Conservation (phyloP, 2,329 filamentous ascomycete genomes). For the Trichothecium sympodiale region DNA sequence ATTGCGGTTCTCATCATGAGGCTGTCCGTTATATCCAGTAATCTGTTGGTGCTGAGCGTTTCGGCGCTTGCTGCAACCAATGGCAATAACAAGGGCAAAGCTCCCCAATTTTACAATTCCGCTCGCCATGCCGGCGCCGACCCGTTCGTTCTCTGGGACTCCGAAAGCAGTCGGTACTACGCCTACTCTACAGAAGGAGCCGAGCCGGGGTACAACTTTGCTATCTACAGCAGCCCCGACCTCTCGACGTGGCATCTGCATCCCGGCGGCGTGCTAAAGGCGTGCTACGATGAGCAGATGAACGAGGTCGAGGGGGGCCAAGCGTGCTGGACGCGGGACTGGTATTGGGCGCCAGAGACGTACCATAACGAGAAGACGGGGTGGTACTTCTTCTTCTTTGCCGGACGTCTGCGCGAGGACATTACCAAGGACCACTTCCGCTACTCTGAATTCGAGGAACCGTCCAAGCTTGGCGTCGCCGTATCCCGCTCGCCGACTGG, state of each 20-base stretch:
- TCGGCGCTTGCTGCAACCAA: no score
- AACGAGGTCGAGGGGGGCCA: slow-evolving; percentile 18
- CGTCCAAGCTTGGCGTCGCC: slow-evolving; percentile 22
- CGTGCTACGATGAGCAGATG: slow-evolving; percentile 18
- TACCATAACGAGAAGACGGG: slow-evolving; percentile 23
- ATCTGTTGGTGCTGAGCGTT: no score
- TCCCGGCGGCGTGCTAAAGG: slow-evolving; percentile 19
- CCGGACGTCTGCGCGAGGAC: slow-evolving; percentile 20
- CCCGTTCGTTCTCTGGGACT: slow-evolving; percentile 20
- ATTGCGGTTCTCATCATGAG: no score
- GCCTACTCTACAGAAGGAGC: slow-evolving; percentile 24
- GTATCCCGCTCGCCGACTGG: slow-evolving; percentile 22
- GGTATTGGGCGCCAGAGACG: slow-evolving; percentile 24
- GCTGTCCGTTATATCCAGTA: no score
- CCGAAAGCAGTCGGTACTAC: slow-evolving; percentile 17
- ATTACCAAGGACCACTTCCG: slow-evolving; percentile 20
- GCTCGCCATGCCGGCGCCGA: slow-evolving; percentile 20
- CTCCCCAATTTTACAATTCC: slow-evolving; percentile 21
- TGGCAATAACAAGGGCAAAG: no score
- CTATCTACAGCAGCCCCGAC: slow-evolving; percentile 23
- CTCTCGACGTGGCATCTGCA: slow-evolving; percentile 23
- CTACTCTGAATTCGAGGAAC: slow-evolving; percentile 22
- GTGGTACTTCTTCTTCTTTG: slow-evolving; percentile 26
- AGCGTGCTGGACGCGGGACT: slow-evolving; percentile 23
- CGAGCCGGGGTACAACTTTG: slow-evolving; percentile 19